phyloP scores from a whole-genome alignment of 2,329 filamentous ascomycete species.

The Colletotrichum incanum region DNA sequence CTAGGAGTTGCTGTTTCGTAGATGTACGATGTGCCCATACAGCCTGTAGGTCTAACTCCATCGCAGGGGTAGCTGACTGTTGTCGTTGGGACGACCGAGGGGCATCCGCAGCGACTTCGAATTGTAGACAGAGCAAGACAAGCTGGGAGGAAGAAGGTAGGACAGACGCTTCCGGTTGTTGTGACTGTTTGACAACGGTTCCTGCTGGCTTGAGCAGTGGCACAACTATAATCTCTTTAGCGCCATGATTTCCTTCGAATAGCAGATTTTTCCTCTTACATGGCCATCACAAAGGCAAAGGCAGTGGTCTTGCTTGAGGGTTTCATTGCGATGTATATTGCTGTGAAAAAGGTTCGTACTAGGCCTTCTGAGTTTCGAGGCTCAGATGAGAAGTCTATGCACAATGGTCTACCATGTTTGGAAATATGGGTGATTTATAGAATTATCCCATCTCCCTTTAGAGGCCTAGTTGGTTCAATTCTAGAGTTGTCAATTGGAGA shows the following conservation, averaged over 20 bases:
- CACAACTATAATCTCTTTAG: background rate
- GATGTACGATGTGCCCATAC: constrained; percentile 32
- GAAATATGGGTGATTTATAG: background rate
- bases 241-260: too few relatives aligned
- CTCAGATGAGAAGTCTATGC: background rate
- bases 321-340: background rate
- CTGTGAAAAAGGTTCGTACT: background rate
- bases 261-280: background rate
- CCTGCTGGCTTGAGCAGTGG: background rate
- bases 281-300: background rate
- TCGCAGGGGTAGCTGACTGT: constrained; percentile 46
- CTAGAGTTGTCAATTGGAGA: background rate
- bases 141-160: constrained; percentile 31
- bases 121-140: constrained; percentile 45
- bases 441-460: background rate
- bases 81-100: constrained; percentile 44
- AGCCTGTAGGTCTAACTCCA: constrained; percentile 37
- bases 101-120: constrained; percentile 47
- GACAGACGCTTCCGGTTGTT: constrained; percentile 37
- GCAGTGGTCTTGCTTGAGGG: background rate
- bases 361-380: background rate
- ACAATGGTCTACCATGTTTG: too few relatives aligned
- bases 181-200: constrained; percentile 46
- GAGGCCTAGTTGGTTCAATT: background rate
- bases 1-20: constrained; percentile 18